Percentiles rank a stretch among this genome's conserved stretches.
These are phyloP conservation scores for Syzygium aqueum DNA, from an alignment of 345 rosid species.

Conservation along the genomic window DNA sequence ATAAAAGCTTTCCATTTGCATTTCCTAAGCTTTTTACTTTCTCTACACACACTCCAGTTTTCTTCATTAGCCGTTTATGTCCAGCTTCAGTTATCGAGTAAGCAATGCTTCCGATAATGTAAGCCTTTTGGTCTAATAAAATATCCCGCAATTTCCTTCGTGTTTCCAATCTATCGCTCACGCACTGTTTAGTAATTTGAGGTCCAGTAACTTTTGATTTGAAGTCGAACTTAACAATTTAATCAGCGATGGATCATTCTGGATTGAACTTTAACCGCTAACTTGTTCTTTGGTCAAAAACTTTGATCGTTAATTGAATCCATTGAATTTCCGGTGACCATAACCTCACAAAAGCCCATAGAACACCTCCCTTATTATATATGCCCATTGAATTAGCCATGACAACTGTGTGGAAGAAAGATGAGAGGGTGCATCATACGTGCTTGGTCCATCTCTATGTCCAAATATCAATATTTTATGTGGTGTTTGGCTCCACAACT, in stretches of 20 bases:
- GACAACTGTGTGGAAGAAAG: not conserved
- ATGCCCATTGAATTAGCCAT: not conserved
- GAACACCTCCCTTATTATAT: not conserved
- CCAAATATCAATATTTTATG: not conserved
- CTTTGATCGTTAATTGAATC: not conserved
- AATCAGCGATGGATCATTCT: no score
- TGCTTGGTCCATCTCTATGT: not conserved
- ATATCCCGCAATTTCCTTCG: not conserved
- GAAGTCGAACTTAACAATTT: no score
- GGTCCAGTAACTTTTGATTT: not conserved
- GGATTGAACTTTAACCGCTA: no score
- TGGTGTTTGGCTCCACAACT: not conserved
- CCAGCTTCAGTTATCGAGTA: not conserved
- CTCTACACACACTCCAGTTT: not conserved
- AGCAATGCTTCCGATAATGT: not conserved
- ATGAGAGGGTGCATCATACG: not conserved
- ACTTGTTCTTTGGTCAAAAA: no score
- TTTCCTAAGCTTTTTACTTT: not conserved
- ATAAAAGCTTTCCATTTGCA: not conserved
- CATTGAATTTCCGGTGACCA: not conserved
- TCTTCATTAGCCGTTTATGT: not conserved
- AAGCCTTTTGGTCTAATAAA: not conserved
- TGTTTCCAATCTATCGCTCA: not conserved
- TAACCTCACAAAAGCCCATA: not conserved
- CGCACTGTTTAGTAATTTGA: not conserved